phyloP scores from a whole-genome alignment of 1,139 yeast genomes.

The Kodamaea anthophila region DNA sequence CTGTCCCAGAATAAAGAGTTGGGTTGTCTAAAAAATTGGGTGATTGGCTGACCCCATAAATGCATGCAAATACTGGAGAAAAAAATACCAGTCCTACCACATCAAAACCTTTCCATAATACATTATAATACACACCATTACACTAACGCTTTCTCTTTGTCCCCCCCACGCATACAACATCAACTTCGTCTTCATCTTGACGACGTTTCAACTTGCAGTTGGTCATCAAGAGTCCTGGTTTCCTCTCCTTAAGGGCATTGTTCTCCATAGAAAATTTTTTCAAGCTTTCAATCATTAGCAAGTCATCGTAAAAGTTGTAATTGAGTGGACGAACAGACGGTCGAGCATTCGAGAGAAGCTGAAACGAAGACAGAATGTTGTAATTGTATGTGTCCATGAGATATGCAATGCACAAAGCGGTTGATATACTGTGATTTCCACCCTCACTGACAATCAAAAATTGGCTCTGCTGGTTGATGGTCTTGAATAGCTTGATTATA shows the following conservation, averaged over 20 bases:
- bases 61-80: neutral
- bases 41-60: too few species aligned
- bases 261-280: constrained; percentile 36
- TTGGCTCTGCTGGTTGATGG: constrained; percentile 29
- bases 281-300: constrained; percentile 34
- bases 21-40: too few species aligned
- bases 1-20: constrained; percentile 12
- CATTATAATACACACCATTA: constrained; percentile 1
- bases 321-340: constrained; percentile 22
- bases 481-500: constrained; percentile 30
- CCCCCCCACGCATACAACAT: constrained; percentile 8
- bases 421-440: constrained; percentile 23
- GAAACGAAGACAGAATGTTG: constrained; percentile 27
- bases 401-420: constrained; percentile 32
- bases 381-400: constrained; percentile 40
- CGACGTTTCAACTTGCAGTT: constrained; percentile 31
- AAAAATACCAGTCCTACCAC: constrained; percentile 1
- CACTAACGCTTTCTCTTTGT: constrained; percentile 7
- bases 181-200: constrained; percentile 16
- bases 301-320: constrained; percentile 35
- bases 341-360: constrained; percentile 13
- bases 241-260: constrained; percentile 22
- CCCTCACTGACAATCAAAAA: constrained; percentile 34
- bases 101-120: constrained; percentile 1
- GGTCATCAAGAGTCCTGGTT: constrained; percentile 24